These are phyloP conservation scores for Sanguinoderma infundibulare DNA, from an alignment of 1,284 basidiomycete species.

Conservation along the genomic window DNA sequence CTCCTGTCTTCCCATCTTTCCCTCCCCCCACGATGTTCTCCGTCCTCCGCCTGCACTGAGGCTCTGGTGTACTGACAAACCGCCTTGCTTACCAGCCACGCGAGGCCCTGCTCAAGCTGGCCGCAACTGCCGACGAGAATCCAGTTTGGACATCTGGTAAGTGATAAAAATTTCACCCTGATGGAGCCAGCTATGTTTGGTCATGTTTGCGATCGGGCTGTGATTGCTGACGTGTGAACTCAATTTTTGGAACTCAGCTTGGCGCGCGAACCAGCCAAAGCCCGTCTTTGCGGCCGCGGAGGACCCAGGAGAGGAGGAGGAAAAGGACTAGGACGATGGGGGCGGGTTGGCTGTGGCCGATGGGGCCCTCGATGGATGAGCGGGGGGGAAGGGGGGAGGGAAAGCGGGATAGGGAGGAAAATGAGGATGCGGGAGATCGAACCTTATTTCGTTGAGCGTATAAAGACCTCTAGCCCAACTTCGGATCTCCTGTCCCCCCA, in stretches of 20 bases:
- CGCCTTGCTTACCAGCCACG: slow-evolving; percentile 71
- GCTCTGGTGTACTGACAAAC: slow-evolving; percentile 28
- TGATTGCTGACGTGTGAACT: slow-evolving; percentile 67
- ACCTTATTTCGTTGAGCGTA: slow-evolving; percentile 78
- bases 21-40: slow-evolving; percentile 22
- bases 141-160: slow-evolving; percentile 84
- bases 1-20: slow-evolving; percentile 28
- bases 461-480: slow-evolving; percentile 72
- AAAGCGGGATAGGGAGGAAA: slow-evolving; percentile 32
- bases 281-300: slow-evolving; percentile 69
- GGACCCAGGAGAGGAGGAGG: slow-evolving; percentile 59
- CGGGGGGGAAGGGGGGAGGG: slow-evolving; percentile 26
- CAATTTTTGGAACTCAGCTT: slow-evolving; percentile 71
- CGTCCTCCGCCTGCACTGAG: slow-evolving; percentile 9
- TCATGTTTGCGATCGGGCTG: slow-evolving; percentile 51
- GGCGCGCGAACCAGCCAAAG: slow-evolving; percentile 80
- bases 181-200: slow-evolving; percentile 40
- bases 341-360: slow-evolving; percentile 14
- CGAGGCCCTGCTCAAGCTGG: slow-evolving; percentile 95
- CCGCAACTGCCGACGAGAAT: slow-evolving; percentile 71
- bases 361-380: slow-evolving; percentile 20
- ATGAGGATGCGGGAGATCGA: slow-evolving; percentile 76
- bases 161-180: slow-evolving; percentile 38
- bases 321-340: slow-evolving; percentile 45
- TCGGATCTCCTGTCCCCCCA: slow-evolving; percentile 72